Base-by-base conservation (phyloP, 176 grass and related monocot genomes). In the Oryza nivara region DNA sequence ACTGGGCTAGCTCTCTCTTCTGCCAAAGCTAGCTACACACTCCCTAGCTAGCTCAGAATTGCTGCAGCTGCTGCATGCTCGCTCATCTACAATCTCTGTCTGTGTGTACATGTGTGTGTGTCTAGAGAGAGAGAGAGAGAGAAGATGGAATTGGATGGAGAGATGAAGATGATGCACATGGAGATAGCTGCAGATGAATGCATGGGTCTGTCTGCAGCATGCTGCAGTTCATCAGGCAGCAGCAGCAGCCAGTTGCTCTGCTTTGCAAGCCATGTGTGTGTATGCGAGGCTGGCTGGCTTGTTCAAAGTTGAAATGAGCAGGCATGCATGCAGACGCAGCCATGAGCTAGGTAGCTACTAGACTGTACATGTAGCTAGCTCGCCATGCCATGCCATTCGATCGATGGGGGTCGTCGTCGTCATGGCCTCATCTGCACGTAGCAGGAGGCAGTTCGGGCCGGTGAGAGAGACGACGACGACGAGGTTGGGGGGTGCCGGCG, bases 341-440 rank as follows among this genome's bases (percentile, higher is more conserved):
- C 54, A n/a, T 58, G 54, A 58, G 54, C 54, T 20, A 58, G 52
- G 35, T 5, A 36, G 35, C 4, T 36, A 36, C 5, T 38, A 36
- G 38, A 4, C 16, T 72, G 38, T 26, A 26, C 26, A 26, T 4
- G 4, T 35, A 4, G n/a, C 5, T 3, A 4, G 23, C 3, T 15
- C 38, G 11, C 23, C 71, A 44, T 23, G 65, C 51, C 49, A 38
- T 87, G 78, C 86, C 68, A 56, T 56, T 6, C 5, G 17, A 60
- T 32, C 30, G 30, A 32, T 32, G 30, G 30, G 16, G 78, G 60
- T 77, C 79, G n/a, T 63, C 20, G 58, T 23, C n/a, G 58, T 58
- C 54, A 56, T 89, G 77, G 88, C 54, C 75, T 74, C 30, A 32
- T 32, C 69, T 9, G 79, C 72, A 87, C 49, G 79, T 61, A 44